Conservation (phyloP, 2,329 filamentous ascomycete genomes). For the Cladosporium velox region DNA sequence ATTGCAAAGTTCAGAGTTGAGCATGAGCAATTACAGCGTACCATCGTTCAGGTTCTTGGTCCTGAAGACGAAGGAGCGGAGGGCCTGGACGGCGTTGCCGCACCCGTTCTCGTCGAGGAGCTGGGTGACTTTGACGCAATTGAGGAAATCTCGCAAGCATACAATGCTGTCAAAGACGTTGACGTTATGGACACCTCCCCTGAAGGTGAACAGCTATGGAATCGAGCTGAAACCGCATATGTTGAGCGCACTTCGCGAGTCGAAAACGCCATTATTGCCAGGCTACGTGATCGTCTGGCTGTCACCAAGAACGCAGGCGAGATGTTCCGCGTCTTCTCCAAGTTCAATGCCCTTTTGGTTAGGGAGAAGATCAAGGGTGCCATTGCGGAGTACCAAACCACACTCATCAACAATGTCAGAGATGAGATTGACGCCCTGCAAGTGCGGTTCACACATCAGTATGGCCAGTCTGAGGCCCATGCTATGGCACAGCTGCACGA, state of each 20-base stretch:
- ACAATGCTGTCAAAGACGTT: constrained; percentile 89
- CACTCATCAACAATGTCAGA: constrained; percentile 97
- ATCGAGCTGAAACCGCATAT: constrained; percentile 91
- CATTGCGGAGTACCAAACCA: constrained; percentile 96
- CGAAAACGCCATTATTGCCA: constrained; percentile 97
- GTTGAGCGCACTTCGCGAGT: constrained; percentile 96
- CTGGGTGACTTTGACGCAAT: constrained; percentile 97
- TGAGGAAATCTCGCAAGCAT: constrained; percentile 92
- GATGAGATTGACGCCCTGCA: constrained; percentile 91
- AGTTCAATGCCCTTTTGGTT: constrained; percentile 98
- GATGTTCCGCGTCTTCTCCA: constrained; percentile 99
- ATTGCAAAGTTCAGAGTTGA: constrained; percentile 94
- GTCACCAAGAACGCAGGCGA: constrained; percentile 97
- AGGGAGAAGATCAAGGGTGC: constrained; percentile 98
- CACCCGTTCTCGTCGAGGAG: constrained; percentile 78
- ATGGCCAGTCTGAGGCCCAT: constrained; percentile 95
- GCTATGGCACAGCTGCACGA: constrained; percentile 98
- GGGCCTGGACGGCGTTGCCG: constrained; percentile 58
- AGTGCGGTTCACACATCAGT: constrained; percentile 97
- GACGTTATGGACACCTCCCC: constrained; percentile 90
- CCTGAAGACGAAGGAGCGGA: constrained; percentile 58
- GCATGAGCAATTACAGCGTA: constrained; percentile 94
- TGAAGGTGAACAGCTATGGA: constrained; percentile 89
- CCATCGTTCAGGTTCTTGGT: constrained; percentile 94
- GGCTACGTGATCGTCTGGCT: constrained; percentile 85